Base-by-base conservation (phyloP, 306 rosid genomes). In the Quercus suber region DNA sequence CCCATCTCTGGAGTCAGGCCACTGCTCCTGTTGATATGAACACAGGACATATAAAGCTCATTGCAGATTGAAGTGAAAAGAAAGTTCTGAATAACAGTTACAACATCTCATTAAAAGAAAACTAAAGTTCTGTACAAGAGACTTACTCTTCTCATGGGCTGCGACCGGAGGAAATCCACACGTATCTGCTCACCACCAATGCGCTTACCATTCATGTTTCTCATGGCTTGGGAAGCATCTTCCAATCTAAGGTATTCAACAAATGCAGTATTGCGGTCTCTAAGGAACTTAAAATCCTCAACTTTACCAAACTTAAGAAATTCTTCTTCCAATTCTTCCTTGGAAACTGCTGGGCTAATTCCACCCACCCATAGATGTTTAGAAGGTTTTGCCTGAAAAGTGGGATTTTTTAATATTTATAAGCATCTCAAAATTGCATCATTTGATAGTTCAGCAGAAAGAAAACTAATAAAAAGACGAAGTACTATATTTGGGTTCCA, bases 331-430 rank as follows among this genome's bases (percentile, higher is more conserved):
- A 96, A 77, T 67, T 88, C 93, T 79, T 93, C 99, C 89, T 82
- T 96, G 55, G 93, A 84, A 74, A 96, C 88, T 81, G 91, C 77
- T 55, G 88, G 87, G 89, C 96, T 90, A 76, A 96, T 92, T 72
- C 98, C 99, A 86, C 98, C 99, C 43, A 96, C 94, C 99, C 99
- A 96, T 58, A 96, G 91, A 67, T 87, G 89, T 84, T 89, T 90
- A 77, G 87, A 90, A 71, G 98, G 90, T 86, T 88, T 96, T 71
- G 98, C 98, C 99, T 95, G 90, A 73, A 81, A 90, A 79, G 13
- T 83, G 12, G 21, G 71, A 27, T 73, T 74, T 58, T 73, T 71
- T 75, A 80, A 76, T 76, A 71, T 72, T 84, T 71, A 80, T 72
- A 72, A 73, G 65, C 71, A 17, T 35, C 43, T 73, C 61, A 69